Percentiles rank a stretch among this genome's conserved stretches.
phyloP scores from a whole-genome alignment of 2,329 filamentous ascomycete species.

The Penicillium paneum region DNA sequence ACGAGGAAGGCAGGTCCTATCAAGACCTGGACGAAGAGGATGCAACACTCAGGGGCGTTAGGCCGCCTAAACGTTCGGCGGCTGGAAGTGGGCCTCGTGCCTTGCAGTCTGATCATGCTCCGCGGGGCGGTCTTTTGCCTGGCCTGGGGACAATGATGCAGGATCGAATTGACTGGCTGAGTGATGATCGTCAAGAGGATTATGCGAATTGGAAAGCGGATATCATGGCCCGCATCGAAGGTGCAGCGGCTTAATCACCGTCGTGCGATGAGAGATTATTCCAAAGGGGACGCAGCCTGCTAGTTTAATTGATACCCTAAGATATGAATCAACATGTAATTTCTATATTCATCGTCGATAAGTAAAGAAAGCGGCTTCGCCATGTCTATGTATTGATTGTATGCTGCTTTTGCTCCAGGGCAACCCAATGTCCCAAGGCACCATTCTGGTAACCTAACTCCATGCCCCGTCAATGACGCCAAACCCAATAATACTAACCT shows the following conservation, averaged over 20 bases:
- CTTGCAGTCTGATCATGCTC: conserved; percentile 13
- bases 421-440: not conserved
- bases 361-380: not conserved
- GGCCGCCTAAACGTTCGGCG: conserved; percentile 27
- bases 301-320: conserved; percentile 22
- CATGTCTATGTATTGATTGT: conserved; percentile 1
- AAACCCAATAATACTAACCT: conserved; percentile 8
- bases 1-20: conserved; percentile 33
- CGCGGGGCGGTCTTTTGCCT: conserved; percentile 41
- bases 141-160: conserved; percentile 53
- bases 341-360: not conserved
- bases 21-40: conserved; percentile 36
- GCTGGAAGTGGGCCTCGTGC: conserved; percentile 11
- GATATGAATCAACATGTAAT: conserved; percentile 1
- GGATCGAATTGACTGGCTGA: conserved; percentile 47
- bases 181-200: conserved; percentile 43
- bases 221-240: conserved; percentile 39
- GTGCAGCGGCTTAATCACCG: conserved; percentile 16
- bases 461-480: conserved; percentile 1
- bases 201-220: conserved; percentile 45
- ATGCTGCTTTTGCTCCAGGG: not conserved
- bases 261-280: not conserved
- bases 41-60: conserved; percentile 20
- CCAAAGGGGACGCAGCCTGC: conserved; percentile 2
- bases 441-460: not conserved